Conservation (phyloP, 2,329 filamentous ascomycete species). For the Aspergillus floridensis region DNA sequence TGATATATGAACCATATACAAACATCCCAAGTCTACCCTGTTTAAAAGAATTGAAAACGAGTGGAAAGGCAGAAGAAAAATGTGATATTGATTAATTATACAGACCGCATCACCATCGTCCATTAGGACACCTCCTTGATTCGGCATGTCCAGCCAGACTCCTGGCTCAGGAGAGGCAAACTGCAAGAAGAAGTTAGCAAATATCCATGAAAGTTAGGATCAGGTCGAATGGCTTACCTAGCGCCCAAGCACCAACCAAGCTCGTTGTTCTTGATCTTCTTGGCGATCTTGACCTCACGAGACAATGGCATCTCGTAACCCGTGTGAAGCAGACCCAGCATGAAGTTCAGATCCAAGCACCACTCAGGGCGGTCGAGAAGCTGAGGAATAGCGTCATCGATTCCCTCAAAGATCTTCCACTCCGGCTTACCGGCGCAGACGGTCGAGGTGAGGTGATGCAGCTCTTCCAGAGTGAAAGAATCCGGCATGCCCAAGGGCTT, state of each 20-base stretch:
- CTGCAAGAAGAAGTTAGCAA: slow-evolving; percentile 48
- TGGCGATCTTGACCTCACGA: slow-evolving; percentile 93
- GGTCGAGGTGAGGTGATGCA: slow-evolving; percentile 77
- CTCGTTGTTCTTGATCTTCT: slow-evolving; percentile 98
- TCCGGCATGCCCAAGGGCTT: slow-evolving; percentile 97
- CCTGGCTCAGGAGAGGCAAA: slow-evolving; percentile 75
- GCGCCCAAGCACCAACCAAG: slow-evolving; percentile 97
- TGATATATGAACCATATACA: slow-evolving; percentile 9
- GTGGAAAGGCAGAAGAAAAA: slow-evolving; percentile 19
- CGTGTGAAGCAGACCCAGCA: slow-evolving; percentile 86
- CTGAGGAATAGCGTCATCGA: slow-evolving; percentile 77
- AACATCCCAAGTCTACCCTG: slow-evolving; percentile 21
- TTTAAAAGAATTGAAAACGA: slow-evolving; percentile 27
- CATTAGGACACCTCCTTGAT: slow-evolving; percentile 66
- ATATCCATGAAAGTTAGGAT: slow-evolving; percentile 9
- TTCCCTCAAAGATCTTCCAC: slow-evolving; percentile 77
- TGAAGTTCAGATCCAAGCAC: slow-evolving; percentile 95
- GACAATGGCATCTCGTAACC: slow-evolving; percentile 98
- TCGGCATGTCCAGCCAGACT: slow-evolving; percentile 87
- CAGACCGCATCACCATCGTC: slow-evolving; percentile 15
- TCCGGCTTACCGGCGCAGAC: slow-evolving; percentile 75
- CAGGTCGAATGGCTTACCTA: slow-evolving; percentile 61
- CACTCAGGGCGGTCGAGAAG: slow-evolving; percentile 79
- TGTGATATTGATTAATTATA: slow-evolving; percentile 20
- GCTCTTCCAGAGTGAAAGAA: slow-evolving; percentile 85